Evolutionary conservation across 352 stramenopile species (phyloP).

Genomic region (Globisporangium parvum): DNA sequence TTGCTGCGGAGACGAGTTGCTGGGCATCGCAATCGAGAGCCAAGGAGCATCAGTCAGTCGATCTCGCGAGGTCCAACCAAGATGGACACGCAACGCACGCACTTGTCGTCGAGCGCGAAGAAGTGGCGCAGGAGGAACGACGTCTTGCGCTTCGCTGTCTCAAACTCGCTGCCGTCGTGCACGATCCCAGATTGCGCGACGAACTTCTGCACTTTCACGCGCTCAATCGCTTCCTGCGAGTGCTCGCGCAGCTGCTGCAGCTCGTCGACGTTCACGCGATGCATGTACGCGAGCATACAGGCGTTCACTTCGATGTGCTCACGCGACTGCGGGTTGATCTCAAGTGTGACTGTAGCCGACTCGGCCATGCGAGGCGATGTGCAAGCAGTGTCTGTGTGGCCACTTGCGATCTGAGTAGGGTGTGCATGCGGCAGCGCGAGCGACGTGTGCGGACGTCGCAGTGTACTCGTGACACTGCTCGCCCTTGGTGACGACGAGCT

Average conservation of each 20-base stretch:
- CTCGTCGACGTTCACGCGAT: conserved; percentile 54
- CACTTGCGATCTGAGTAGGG: no score
- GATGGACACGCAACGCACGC: background rate
- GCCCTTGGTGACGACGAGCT: background rate
- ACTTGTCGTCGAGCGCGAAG: conserved; percentile 41
- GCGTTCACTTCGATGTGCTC: conserved; percentile 67
- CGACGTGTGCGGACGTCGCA: no score
- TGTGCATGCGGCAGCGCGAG: no score
- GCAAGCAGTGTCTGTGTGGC: no score
- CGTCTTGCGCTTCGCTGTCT: conserved; percentile 57
- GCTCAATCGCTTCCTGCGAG: conserved; percentile 29
- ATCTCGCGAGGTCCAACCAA: background rate
- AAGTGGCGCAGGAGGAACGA: conserved; percentile 67
- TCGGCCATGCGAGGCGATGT: no score
- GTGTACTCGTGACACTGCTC: no score
- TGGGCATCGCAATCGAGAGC: background rate
- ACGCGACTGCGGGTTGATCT: conserved; percentile 24
- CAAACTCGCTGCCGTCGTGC: conserved; percentile 34
- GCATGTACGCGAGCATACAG: conserved; percentile 58
- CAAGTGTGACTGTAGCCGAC: conserved; percentile 1
- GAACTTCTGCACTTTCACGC: conserved; percentile 35
- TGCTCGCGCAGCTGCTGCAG: conserved; percentile 37
- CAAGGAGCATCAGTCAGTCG: background rate
- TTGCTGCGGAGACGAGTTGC: conserved; percentile 18
- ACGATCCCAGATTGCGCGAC: conserved; percentile 28